Conservation (phyloP, 306 rosid species). For the Sophora flavescens region DNA sequence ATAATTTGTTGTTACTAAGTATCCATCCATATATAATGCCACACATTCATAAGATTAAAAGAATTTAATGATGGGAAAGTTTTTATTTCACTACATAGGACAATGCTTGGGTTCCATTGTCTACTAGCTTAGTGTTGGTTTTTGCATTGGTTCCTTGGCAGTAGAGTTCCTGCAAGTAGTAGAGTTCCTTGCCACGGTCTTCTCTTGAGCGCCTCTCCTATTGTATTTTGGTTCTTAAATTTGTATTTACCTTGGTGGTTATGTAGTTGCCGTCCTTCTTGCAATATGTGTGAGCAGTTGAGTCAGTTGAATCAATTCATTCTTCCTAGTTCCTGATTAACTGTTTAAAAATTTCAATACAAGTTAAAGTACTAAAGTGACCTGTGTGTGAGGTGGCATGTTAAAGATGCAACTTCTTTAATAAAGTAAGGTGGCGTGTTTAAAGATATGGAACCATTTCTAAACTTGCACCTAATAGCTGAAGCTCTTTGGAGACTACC, state of each 20-base stretch:
- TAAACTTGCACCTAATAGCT: background rate
- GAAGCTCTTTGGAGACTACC: background rate
- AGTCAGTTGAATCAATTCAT: background rate
- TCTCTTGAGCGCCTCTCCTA: constrained; percentile 5
- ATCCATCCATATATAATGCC: constrained; percentile 12
- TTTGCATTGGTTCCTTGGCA: background rate
- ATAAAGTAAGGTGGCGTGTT: no score
- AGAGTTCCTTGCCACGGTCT: background rate
- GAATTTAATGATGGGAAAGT: constrained; percentile 6
- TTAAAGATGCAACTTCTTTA: background rate
- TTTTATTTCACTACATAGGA: background rate
- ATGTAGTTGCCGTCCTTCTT: background rate
- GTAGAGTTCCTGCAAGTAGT: constrained; percentile 2
- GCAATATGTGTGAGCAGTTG: background rate
- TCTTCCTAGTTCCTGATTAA: constrained; percentile 3
- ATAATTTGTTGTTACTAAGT: constrained; percentile 14
- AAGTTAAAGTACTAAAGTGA: background rate
- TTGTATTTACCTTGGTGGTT: constrained; percentile 1
- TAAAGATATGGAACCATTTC: background rate
- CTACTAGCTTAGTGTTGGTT: background rate
- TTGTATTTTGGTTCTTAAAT: background rate
- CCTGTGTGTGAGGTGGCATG: background rate
- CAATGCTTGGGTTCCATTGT: background rate
- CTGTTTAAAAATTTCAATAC: background rate
- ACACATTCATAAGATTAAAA: background rate